Percentiles rank a stretch among this genome's conserved stretches.
Evolutionary conservation across 768 basidiomycete species (phyloP).

Genomic region (Suillus americanus): DNA sequence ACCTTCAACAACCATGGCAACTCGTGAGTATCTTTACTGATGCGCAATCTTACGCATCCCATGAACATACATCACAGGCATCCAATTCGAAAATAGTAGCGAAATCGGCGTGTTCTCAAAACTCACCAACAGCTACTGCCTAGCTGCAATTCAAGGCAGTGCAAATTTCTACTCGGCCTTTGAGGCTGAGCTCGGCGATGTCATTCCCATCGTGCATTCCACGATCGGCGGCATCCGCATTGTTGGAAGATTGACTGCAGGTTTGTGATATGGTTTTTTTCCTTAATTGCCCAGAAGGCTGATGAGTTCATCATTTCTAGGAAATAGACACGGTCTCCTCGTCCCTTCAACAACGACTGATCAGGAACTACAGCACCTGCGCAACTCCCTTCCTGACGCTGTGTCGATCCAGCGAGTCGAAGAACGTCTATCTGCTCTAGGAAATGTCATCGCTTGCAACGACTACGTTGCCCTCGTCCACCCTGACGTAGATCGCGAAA

Average conservation of each 20-base stretch:
- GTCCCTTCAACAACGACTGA: constrained; percentile 96
- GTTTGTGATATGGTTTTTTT: constrained; percentile 36
- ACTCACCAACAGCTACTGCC: constrained; percentile 97
- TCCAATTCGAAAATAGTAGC: constrained; percentile 92
- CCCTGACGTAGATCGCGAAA: constrained; percentile 96
- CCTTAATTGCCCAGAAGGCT: not conserved
- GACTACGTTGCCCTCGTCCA: constrained; percentile 99
- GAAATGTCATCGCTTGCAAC: constrained; percentile 98
- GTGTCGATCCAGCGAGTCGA: constrained; percentile 96
- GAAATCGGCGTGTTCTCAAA: constrained; percentile 98
- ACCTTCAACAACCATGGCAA: constrained; percentile 49
- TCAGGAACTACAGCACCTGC: constrained; percentile 96
- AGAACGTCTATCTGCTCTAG: constrained; percentile 94
- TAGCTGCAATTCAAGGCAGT: constrained; percentile 89
- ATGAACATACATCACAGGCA: constrained; percentile 47
- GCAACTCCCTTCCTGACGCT: constrained; percentile 91
- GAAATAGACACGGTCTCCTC: constrained; percentile 95
- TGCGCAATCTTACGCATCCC: not conserved
- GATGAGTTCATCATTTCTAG: constrained; percentile 34
- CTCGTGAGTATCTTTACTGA: constrained; percentile 46
- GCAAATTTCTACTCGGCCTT: constrained; percentile 98
- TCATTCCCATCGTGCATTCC: constrained; percentile 95
- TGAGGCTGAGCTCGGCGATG: constrained; percentile 90
- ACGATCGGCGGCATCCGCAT: constrained; percentile 94
- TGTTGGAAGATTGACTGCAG: constrained; percentile 89